phyloP scores from a whole-genome alignment of 306 rosid species.

The Astragalus glycyphyllos region DNA sequence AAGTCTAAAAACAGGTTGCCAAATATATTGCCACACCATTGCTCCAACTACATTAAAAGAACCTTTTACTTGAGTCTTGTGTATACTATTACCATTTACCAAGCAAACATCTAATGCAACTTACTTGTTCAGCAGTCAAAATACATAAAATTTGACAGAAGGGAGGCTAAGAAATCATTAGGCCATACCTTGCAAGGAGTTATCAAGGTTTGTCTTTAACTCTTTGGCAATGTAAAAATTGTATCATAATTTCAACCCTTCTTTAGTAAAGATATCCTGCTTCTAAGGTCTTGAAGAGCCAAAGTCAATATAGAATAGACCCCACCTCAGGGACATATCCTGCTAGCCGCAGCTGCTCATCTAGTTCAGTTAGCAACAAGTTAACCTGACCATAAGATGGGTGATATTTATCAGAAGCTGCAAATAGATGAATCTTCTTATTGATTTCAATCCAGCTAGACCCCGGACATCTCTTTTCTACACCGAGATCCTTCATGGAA shows the following conservation, averaged over 20 bases:
- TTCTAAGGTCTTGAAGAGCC: conserved; percentile 23
- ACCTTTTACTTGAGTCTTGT: conserved; percentile 74
- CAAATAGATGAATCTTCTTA: conserved; percentile 59
- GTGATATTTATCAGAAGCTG: conserved; percentile 68
- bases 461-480: conserved; percentile 77
- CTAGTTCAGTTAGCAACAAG: conserved; percentile 54
- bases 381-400: conserved; percentile 56
- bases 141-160: background rate
- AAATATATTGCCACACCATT: conserved; percentile 79
- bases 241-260: background rate
- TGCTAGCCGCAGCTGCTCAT: conserved; percentile 63
- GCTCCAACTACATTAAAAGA: conserved; percentile 81
- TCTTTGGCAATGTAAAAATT: background rate
- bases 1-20: conserved; percentile 16
- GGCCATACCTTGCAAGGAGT: conserved; percentile 7
- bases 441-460: conserved; percentile 80
- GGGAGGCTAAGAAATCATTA: background rate
- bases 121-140: background rate
- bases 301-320: conserved; percentile 12
- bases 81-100: conserved; percentile 17
- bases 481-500: conserved; percentile 68
- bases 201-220: conserved; percentile 20
- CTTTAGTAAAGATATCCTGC: conserved; percentile 12
- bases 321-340: conserved; percentile 53
- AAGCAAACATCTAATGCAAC: background rate